These are phyloP conservation scores for Aspergillus tanneri DNA, from an alignment of 2,329 filamentous ascomycete genomes.

Conservation along the genomic window DNA sequence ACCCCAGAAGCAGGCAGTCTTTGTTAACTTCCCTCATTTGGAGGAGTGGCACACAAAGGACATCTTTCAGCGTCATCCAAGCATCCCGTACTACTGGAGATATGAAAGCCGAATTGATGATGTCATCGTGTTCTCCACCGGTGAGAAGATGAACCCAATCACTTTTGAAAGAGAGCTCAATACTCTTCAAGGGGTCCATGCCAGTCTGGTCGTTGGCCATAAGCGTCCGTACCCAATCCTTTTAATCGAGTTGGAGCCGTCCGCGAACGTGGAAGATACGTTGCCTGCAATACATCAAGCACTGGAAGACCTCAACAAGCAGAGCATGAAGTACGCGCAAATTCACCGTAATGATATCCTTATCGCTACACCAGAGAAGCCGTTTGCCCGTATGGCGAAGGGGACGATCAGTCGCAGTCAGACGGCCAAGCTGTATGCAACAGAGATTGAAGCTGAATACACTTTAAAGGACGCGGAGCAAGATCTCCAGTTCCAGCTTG, in stretches of 20 bases:
- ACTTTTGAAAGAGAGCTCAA: constrained; percentile 17
- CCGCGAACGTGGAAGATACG: background rate
- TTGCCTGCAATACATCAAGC: background rate
- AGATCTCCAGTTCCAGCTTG: background rate
- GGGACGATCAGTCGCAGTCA: constrained; percentile 6
- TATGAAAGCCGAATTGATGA: constrained; percentile 22
- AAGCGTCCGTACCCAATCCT: constrained; percentile 7
- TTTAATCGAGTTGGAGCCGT: background rate
- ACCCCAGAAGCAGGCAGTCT: constrained; percentile 11
- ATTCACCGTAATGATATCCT: constrained; percentile 6
- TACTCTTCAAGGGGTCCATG: constrained; percentile 9
- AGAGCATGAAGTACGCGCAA: constrained; percentile 3
- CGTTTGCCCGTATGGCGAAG: constrained; percentile 9
- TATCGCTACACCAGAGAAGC: constrained; percentile 2
- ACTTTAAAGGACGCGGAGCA: background rate
- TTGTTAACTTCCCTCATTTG: constrained; percentile 18
- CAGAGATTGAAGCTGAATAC: constrained; percentile 7
- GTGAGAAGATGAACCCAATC: constrained; percentile 28
- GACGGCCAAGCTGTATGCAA: constrained; percentile 3
- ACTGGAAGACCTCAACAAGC: background rate
- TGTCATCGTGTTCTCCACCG: constrained; percentile 27
- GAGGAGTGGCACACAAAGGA: constrained; percentile 19
- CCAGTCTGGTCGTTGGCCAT: constrained; percentile 19
- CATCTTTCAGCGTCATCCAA: constrained; percentile 18
- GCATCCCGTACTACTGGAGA: constrained; percentile 15